Percentiles rank a stretch among this genome's conserved stretches.
phyloP scores from a whole-genome alignment of 83 land plant species.

The Diphasiastrum complanatum region DNA sequence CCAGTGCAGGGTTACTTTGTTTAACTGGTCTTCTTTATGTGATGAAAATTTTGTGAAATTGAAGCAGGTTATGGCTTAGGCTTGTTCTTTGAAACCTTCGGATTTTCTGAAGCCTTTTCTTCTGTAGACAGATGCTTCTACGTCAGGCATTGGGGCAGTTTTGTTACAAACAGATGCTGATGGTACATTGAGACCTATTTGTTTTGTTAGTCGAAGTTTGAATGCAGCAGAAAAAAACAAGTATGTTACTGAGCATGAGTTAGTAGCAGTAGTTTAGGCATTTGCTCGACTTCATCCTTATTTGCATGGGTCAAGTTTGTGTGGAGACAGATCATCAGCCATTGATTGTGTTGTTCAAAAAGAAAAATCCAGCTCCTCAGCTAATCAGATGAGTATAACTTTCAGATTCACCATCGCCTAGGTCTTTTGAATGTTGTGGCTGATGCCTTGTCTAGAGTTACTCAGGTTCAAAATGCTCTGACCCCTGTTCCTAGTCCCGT shows the following conservation, averaged over 20 bases:
- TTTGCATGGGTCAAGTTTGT: neutral
- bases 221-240: neutral
- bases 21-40: no score
- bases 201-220: neutral
- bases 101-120: neutral
- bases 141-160: neutral
- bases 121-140: slow-evolving; percentile 2
- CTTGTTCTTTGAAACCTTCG: no score
- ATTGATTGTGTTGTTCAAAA: neutral
- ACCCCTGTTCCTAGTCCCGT: no score
- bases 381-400: no score
- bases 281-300: neutral
- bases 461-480: no score
- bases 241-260: neutral
- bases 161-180: neutral
- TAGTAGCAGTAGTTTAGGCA: slow-evolving; percentile 1
- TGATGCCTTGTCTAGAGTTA: no score
- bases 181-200: neutral
- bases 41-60: no score
- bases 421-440: no score
- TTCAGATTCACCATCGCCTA: no score
- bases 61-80: no score
- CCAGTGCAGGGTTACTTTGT: no score
- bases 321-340: neutral
- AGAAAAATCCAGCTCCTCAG: neutral